These are phyloP conservation scores for Moniliella sp. DNA, from an alignment of 1,284 basidiomycete genomes.

Conservation along the genomic window DNA sequence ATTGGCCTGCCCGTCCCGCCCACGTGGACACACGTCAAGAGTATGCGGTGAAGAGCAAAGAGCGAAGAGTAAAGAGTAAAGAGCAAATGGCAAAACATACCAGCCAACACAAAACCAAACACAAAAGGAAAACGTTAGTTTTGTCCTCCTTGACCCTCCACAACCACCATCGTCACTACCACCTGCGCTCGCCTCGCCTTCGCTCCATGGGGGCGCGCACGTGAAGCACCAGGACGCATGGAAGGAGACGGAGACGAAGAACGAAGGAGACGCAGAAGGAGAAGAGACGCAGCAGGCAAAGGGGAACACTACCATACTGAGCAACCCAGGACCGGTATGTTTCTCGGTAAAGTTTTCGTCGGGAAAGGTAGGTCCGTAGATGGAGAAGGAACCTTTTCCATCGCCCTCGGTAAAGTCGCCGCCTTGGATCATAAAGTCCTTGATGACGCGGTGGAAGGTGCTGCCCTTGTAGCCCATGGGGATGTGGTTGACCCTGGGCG, in stretches of 20 bases:
- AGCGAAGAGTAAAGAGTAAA: not conserved
- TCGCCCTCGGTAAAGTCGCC: slow-evolving; percentile 43
- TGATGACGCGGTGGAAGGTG: slow-evolving; percentile 57
- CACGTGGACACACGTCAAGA: no score
- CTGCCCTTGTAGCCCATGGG: slow-evolving; percentile 40
- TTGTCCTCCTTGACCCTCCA: no score
- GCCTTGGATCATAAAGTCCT: slow-evolving; percentile 36
- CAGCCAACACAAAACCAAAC: no score
- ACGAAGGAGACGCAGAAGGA: no score
- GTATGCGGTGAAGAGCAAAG: not conserved
- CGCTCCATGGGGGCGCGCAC: no score
- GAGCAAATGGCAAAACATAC: not conserved
- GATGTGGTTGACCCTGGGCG: slow-evolving; percentile 26
- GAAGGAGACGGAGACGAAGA: no score
- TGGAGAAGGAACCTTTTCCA: slow-evolving; percentile 76
- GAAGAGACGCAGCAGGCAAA: no score
- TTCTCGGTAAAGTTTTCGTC: slow-evolving; percentile 68
- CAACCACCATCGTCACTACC: no score
- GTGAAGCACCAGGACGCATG: no score
- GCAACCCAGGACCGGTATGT: slow-evolving; percentile 42
- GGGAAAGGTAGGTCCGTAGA: slow-evolving; percentile 70
- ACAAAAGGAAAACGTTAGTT: no score
- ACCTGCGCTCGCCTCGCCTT: no score
- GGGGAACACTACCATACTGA: slow-evolving; percentile 35
- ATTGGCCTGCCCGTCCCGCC: slow-evolving; percentile 19